Percentiles rank a stretch among this genome's conserved stretches.
phyloP scores from a whole-genome alignment of 345 rosid genomes.

The Citrus maxima region DNA sequence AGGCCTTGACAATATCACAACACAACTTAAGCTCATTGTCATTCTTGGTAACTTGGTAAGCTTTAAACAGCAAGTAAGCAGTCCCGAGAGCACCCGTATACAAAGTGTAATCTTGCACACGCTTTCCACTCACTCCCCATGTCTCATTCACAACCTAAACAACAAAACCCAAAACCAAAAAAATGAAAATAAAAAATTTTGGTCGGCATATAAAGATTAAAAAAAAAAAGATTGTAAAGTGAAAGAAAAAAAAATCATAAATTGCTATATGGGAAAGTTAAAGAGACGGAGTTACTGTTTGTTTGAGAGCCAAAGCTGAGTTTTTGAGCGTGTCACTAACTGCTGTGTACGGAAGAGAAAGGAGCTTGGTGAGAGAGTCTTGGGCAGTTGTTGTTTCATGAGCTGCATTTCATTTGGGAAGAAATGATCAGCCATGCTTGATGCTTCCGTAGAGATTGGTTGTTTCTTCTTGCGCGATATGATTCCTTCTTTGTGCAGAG shows the following conservation, averaged over 20 bases:
- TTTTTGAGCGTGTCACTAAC: conserved; percentile 32
- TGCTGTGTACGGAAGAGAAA: conserved; percentile 37
- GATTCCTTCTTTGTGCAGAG: background rate
- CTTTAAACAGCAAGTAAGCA: conserved; percentile 55
- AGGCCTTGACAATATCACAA: conserved; percentile 50
- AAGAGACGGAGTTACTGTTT: conserved; percentile 25
- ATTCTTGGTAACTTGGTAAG: conserved; percentile 45
- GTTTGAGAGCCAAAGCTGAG: conserved; percentile 45
- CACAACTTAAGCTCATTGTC: conserved; percentile 50
- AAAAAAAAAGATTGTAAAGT: background rate
- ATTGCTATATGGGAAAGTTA: background rate
- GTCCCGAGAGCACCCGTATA: conserved; percentile 67
- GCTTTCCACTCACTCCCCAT: conserved; percentile 43
- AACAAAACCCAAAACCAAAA: background rate
- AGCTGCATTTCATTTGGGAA: conserved; percentile 32
- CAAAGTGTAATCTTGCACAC: conserved; percentile 48
- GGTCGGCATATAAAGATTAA: background rate
- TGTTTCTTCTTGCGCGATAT: background rate
- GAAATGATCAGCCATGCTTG: conserved; percentile 37
- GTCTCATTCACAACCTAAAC: conserved; percentile 56
- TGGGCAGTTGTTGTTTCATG: background rate
- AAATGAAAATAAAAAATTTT: background rate
- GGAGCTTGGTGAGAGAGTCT: conserved; percentile 34
- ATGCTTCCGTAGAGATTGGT: background rate
- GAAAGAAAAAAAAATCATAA: background rate